Evolutionary conservation across 2,329 filamentous ascomycete species (phyloP).

Genomic region (Didymella glomerata): DNA sequence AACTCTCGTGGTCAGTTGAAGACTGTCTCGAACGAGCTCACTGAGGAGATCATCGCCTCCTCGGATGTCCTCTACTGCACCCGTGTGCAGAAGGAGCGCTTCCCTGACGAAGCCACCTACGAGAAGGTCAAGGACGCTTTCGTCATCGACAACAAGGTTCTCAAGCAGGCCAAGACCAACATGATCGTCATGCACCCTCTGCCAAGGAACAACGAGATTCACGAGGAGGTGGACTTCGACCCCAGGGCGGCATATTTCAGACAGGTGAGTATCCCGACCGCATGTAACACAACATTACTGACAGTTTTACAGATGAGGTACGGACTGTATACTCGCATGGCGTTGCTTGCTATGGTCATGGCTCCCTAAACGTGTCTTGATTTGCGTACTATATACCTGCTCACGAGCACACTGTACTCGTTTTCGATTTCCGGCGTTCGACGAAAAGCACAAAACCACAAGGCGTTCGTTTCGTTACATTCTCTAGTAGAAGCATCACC

Average conservation of each 20-base stretch:
- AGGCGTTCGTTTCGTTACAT: constrained; percentile 18
- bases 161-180: constrained; percentile 89
- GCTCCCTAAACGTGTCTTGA: constrained; percentile 53
- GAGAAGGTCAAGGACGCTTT: constrained; percentile 89
- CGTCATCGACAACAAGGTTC: constrained; percentile 86
- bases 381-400: constrained; percentile 15
- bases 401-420: constrained; percentile 16
- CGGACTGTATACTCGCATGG: constrained; percentile 98
- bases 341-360: constrained; percentile 92
- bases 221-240: constrained; percentile 97
- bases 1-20: constrained; percentile 78
- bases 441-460: constrained; percentile 24
- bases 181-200: constrained; percentile 97
- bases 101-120: constrained; percentile 81
- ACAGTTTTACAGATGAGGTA: constrained; percentile 82
- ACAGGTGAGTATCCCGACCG: constrained; percentile 74
- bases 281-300: constrained; percentile 45
- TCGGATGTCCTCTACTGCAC: constrained; percentile 98
- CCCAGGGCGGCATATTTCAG: constrained; percentile 96
- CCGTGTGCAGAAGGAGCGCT: constrained; percentile 94
- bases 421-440: constrained; percentile 22
- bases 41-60: constrained; percentile 82
- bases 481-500: constrained; percentile 19
- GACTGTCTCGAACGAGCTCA: constrained; percentile 78
- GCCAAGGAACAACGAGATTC: constrained; percentile 90